Conservation (phyloP, 2,329 filamentous ascomycete species). For the Aureobasidium melanogenum region DNA sequence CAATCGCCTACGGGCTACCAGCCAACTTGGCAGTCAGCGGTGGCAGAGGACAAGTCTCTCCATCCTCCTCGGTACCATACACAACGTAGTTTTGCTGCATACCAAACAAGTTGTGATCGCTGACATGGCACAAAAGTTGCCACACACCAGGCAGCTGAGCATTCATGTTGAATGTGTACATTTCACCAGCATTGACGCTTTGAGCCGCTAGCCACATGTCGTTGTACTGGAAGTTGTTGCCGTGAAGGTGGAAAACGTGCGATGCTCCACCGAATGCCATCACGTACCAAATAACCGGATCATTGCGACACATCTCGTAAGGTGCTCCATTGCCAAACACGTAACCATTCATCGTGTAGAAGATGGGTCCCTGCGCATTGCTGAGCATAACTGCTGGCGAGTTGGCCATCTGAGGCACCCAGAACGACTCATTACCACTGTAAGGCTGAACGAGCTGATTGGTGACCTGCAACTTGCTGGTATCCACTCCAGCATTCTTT, state of each 20-base stretch:
- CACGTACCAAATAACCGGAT: constrained; percentile 26
- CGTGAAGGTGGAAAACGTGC: constrained; percentile 25
- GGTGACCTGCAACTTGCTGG: background rate
- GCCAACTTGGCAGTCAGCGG: constrained; percentile 11
- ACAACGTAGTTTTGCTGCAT: constrained; percentile 21
- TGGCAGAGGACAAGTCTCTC: constrained; percentile 16
- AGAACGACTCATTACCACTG: constrained; percentile 16
- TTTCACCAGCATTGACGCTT: constrained; percentile 20
- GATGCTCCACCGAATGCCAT: constrained; percentile 19
- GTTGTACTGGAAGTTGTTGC: constrained; percentile 19
- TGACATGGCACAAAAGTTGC: constrained; percentile 22
- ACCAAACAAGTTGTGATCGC: constrained; percentile 17
- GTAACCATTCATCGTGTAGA: constrained; percentile 22
- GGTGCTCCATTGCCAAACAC: constrained; percentile 23
- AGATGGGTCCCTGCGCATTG: constrained; percentile 15
- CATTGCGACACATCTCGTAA: constrained; percentile 24
- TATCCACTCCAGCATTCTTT: background rate
- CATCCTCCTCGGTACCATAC: constrained; percentile 1
- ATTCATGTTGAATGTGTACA: constrained; percentile 22
- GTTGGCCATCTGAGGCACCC: constrained; percentile 19
- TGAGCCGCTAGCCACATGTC: constrained; percentile 12
- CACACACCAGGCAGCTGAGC: constrained; percentile 19
- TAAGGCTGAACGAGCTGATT: constrained; percentile 10
- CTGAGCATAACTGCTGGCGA: constrained; percentile 13
- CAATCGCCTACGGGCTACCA: background rate